phyloP scores from a whole-genome alignment of 768 basidiomycete species.

The Boletus fagicola region DNA sequence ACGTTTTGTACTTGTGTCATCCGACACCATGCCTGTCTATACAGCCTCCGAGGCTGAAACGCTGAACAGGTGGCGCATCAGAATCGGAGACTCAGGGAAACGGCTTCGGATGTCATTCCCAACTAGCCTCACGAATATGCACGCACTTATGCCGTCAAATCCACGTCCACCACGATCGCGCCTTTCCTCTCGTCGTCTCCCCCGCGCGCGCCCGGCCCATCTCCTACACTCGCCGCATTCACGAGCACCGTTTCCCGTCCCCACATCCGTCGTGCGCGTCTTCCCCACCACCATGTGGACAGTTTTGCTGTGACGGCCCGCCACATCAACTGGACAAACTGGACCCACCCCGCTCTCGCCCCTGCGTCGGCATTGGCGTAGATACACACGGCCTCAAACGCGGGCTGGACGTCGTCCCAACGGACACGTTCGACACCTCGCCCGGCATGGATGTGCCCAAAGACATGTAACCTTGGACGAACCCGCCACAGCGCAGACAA shows the following conservation, averaged over 20 bases:
- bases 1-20: background rate
- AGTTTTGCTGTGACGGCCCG: constrained; percentile 7
- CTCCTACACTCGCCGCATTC: constrained; percentile 31
- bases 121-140: background rate
- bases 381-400: constrained; percentile 31
- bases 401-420: constrained; percentile 34
- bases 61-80: too few species aligned
- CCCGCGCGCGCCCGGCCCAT: constrained; percentile 16
- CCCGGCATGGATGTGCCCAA: constrained; percentile 42
- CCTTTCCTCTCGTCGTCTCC: constrained; percentile 24
- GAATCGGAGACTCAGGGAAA: background rate
- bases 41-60: background rate
- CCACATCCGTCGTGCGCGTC: constrained; percentile 4
- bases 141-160: constrained; percentile 7
- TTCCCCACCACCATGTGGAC: constrained; percentile 8
- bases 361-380: background rate
- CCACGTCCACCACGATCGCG: constrained; percentile 30
- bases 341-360: constrained; percentile 13
- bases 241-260: constrained; percentile 29
- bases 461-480: constrained; percentile 38
- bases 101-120: background rate
- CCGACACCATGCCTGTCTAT: background rate
- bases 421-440: constrained; percentile 33
- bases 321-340: constrained; percentile 16
- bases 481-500: constrained; percentile 34